phyloP scores from a whole-genome alignment of 805 yeast genomes.

The Starmerella kuoi region DNA sequence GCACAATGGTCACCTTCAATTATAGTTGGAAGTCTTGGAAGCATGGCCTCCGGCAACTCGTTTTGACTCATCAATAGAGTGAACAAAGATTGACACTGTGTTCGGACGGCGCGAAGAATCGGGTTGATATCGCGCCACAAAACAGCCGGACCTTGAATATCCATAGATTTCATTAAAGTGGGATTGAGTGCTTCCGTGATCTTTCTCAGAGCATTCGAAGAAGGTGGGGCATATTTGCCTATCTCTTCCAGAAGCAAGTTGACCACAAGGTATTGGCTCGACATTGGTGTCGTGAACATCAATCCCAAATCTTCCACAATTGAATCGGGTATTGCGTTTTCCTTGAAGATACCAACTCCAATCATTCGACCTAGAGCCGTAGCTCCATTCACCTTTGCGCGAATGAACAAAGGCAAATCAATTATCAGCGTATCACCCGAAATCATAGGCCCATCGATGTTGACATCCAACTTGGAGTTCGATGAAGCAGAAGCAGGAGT shows the following conservation, averaged over 20 bases:
- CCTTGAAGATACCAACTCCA: conserved; percentile 8
- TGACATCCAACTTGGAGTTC: conserved; percentile 35
- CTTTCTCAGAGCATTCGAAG: background rate
- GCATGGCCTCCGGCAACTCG: conserved; percentile 51
- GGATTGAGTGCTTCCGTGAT: conserved; percentile 4
- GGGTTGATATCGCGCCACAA: conserved; percentile 74
- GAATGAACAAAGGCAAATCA: conserved; percentile 59
- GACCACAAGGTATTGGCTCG: conserved; percentile 67
- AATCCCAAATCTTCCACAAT: conserved; percentile 1
- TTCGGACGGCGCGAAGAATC: conserved; percentile 67
- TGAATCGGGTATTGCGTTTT: background rate
- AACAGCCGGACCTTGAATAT: conserved; percentile 7
- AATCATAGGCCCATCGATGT: conserved; percentile 86
- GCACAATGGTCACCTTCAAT: conserved; percentile 93
- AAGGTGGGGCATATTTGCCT: conserved; percentile 17
- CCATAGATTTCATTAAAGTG: conserved; percentile 13
- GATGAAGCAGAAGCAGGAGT: conserved; percentile 18
- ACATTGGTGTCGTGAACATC: conserved; percentile 48
- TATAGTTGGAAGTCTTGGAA: conserved; percentile 75
- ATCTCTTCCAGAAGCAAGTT: conserved; percentile 62
- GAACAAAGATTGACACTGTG: conserved; percentile 73
- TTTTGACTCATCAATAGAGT: conserved; percentile 68
- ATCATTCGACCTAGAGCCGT: conserved; percentile 52
- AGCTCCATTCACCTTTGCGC: conserved; percentile 67
- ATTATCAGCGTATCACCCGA: conserved; percentile 82